Conservation (phyloP, 1,284 basidiomycete species). For the Schizopora paradoxa region DNA sequence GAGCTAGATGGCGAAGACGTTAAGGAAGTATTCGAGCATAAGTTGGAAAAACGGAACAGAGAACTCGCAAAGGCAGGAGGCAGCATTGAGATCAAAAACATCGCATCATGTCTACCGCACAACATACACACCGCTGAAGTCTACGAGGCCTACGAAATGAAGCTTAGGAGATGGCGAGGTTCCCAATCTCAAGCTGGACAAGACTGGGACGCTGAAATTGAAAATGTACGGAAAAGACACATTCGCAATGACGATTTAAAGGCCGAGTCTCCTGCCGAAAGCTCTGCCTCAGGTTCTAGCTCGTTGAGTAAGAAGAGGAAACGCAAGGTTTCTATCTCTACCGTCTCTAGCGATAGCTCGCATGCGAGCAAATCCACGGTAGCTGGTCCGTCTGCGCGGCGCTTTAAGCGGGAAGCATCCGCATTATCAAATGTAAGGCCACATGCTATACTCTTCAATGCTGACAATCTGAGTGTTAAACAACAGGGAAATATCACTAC, state of each 20-base stretch:
- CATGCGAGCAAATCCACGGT: background rate
- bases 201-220: background rate
- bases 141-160: background rate
- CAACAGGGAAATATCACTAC: background rate
- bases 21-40: background rate
- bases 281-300: no score
- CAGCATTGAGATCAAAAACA: background rate
- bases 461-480: background rate
- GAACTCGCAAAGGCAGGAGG: background rate
- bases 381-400: background rate
- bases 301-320: background rate
- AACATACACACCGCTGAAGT: background rate
- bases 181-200: background rate
- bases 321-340: background rate
- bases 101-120: background rate
- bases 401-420: no score
- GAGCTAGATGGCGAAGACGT: background rate
- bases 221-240: background rate
- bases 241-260: background rate
- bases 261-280: background rate
- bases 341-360: background rate
- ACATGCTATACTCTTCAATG: background rate
- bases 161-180: background rate
- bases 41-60: background rate
- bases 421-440: background rate